Evolutionary conservation across 78 protist species (phyloP).

Genomic region (Planoprotostelium fungivorum): DNA sequence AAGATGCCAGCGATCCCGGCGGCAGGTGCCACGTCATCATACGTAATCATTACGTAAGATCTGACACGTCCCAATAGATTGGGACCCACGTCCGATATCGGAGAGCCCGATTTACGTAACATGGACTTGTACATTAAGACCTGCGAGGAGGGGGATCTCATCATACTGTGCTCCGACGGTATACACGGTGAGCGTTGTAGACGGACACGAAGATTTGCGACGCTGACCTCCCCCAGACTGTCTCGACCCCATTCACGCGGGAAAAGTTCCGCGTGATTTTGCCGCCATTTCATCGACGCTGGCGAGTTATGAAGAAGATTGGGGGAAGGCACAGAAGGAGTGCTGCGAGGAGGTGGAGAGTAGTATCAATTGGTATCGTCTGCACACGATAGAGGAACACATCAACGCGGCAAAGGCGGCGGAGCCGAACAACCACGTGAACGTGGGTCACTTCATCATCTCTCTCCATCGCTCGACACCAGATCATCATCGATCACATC

Average conservation of each 20-base stretch:
- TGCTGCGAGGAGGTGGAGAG: constrained; percentile 22
- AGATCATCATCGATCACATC: neutral
- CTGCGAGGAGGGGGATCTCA: constrained; percentile 39
- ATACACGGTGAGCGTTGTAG: constrained; percentile 44
- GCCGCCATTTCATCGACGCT: neutral
- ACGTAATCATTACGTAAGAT: neutral
- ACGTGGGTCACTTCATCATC: no score
- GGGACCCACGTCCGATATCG: constrained; percentile 35
- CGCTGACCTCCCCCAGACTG: neutral
- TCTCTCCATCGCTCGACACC: no score
- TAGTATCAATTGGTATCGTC: constrained; percentile 19
- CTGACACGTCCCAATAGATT: constrained; percentile 3
- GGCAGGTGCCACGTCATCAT: neutral
- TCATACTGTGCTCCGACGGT: constrained; percentile 40
- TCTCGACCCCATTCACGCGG: neutral
- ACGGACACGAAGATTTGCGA: constrained; percentile 12
- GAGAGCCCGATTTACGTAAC: constrained; percentile 50
- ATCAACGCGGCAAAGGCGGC: neutral
- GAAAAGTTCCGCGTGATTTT: neutral
- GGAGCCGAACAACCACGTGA: neutral
- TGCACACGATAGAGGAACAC: neutral
- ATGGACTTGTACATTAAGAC: constrained; percentile 25
- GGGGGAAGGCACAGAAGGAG: constrained; percentile 30
- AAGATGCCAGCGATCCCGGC: constrained; percentile 61
- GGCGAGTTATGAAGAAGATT: constrained; percentile 11